These are phyloP conservation scores for Abortiporus biennis DNA, from an alignment of 1,284 basidiomycete genomes.

Conservation along the genomic window DNA sequence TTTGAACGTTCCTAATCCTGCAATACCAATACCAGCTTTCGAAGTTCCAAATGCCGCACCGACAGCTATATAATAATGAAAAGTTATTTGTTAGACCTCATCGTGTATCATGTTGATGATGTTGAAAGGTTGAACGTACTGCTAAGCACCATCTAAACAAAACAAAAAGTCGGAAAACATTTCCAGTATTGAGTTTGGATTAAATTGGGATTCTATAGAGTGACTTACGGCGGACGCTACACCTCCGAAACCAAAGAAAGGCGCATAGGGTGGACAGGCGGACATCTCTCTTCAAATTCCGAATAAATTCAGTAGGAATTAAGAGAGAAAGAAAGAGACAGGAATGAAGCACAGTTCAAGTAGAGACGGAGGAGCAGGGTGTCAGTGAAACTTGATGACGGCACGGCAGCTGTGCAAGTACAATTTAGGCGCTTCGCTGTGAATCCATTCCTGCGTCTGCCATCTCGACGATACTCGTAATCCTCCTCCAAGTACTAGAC, in stretches of 20 bases:
- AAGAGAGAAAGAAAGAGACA: too few species aligned
- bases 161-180: conserved; percentile 7
- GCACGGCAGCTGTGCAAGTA: too few species aligned
- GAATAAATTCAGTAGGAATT: too few species aligned
- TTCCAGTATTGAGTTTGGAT: not conserved
- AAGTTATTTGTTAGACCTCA: too few species aligned
- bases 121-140: conserved; percentile 45
- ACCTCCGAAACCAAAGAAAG: conserved; percentile 83
- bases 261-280: conserved; percentile 73
- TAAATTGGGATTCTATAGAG: conserved; percentile 9
- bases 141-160: conserved; percentile 76
- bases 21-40: conserved; percentile 97
- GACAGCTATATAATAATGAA: conserved; percentile 61
- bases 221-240: conserved; percentile 74
- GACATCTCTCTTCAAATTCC: too few species aligned
- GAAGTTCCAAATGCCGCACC: conserved; percentile 97
- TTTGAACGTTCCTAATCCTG: conserved; percentile 90
- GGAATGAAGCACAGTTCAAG: too few species aligned
- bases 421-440: too few species aligned
- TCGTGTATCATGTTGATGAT: conserved; percentile 3
- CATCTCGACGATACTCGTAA: too few species aligned
- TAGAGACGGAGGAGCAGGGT: too few species aligned
- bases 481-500: too few species aligned
- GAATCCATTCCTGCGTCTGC: too few species aligned
- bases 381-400: too few species aligned